Conservation (phyloP, 352 stramenopile species). For the Pythium biforme region DNA sequence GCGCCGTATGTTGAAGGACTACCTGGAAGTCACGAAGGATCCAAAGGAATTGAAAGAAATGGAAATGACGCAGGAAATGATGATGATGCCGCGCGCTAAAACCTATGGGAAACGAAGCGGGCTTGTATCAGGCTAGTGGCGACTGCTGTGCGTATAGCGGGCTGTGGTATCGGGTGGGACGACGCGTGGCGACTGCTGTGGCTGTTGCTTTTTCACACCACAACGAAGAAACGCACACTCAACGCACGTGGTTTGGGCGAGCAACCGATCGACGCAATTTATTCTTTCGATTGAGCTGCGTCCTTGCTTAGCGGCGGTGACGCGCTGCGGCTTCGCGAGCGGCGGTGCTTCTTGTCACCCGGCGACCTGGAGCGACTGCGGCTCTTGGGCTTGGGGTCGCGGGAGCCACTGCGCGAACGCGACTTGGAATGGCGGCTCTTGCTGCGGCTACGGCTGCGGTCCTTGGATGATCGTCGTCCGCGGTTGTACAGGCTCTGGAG, state of each 20-base stretch:
- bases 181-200: neutral
- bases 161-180: neutral
- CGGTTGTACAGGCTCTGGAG: slow-evolving; percentile 86
- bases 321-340: slow-evolving; percentile 38
- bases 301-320: slow-evolving; percentile 28
- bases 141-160: neutral
- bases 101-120: neutral
- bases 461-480: slow-evolving; percentile 50
- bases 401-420: slow-evolving; percentile 42
- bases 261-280: slow-evolving; percentile 10
- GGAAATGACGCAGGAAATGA: neutral
- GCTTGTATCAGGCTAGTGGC: neutral
- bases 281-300: slow-evolving; percentile 16
- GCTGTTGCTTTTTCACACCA: slow-evolving; percentile 4
- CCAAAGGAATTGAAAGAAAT: neutral
- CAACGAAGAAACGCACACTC: slow-evolving; percentile 3
- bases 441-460: slow-evolving; percentile 38
- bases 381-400: slow-evolving; percentile 40
- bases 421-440: slow-evolving; percentile 39
- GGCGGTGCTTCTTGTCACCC: slow-evolving; percentile 20
- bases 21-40: slow-evolving; percentile 18
- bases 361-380: slow-evolving; percentile 40
- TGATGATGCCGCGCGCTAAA: neutral
- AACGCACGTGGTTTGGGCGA: neutral
- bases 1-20: slow-evolving; percentile 14